These are phyloP conservation scores for Irpex rosettiformis DNA, from an alignment of 1,284 basidiomycete species.

Conservation along the genomic window DNA sequence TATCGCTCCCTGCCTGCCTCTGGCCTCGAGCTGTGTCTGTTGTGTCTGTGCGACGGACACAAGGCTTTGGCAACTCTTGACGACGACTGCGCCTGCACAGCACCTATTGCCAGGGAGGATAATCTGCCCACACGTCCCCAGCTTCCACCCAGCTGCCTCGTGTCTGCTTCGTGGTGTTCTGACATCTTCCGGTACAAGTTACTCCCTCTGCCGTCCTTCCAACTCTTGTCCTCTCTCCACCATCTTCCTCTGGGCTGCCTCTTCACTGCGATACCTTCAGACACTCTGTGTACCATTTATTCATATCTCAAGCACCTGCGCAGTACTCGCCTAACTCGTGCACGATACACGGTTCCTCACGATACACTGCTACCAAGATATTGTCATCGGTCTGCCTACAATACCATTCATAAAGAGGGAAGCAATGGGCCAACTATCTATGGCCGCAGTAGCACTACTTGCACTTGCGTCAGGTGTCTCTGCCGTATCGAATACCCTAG, in stretches of 20 bases:
- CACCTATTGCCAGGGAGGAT: background rate
- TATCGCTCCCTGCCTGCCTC: background rate
- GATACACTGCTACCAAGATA: background rate
- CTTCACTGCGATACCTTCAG: background rate
- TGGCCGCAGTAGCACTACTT: background rate
- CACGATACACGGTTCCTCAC: background rate
- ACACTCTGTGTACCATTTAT: background rate
- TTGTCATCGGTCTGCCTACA: background rate
- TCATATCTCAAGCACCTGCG: background rate
- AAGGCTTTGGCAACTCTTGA: background rate
- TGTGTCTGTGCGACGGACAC: background rate
- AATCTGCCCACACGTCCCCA: background rate
- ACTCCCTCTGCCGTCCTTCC: background rate
- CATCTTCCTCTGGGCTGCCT: background rate
- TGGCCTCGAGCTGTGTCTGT: background rate
- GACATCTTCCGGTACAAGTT: background rate
- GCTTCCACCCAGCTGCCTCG: background rate
- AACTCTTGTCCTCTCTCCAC: background rate
- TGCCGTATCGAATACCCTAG: conserved; percentile 19
- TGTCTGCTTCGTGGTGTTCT: background rate
- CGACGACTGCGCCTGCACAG: background rate
- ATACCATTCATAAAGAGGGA: background rate
- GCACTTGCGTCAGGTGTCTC: background rate
- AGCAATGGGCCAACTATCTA: background rate
- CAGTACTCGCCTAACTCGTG: background rate